A percentile compares a stretch with the other conserved stretches of the same genome.
These are phyloP conservation scores for Cylindrodendrum hubeiense DNA, from an alignment of 2,329 filamentous ascomycete species.

Conservation along the genomic window DNA sequence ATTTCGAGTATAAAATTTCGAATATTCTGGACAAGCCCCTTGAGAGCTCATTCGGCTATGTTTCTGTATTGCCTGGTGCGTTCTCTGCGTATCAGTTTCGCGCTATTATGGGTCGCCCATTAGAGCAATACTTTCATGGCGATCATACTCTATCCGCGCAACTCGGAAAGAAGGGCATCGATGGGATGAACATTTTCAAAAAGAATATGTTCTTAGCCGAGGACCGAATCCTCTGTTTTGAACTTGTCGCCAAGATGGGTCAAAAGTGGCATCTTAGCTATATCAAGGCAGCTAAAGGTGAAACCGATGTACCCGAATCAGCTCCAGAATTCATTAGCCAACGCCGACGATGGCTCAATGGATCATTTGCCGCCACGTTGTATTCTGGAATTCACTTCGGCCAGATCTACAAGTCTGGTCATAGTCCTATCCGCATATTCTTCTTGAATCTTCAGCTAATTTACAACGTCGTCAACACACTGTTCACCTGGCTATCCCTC, in stretches of 20 bases:
- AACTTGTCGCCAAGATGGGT: constrained; percentile 97
- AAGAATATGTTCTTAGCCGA: constrained; percentile 99
- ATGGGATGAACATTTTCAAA: constrained; percentile 99
- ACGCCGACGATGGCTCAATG: constrained; percentile 98
- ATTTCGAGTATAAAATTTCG: constrained; percentile 99
- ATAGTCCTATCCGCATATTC: constrained; percentile 98
- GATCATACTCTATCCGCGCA: constrained; percentile 97
- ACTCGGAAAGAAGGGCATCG: constrained; percentile 98
- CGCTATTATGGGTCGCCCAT: constrained; percentile 95
- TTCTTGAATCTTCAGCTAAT: constrained; percentile 97
- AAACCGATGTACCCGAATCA: constrained; percentile 98
- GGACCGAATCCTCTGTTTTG: constrained; percentile 99
- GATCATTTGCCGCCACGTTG: constrained; percentile 96
- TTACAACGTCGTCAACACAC: constrained; percentile 91
- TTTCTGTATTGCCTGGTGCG: constrained; percentile 96
- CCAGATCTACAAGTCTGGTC: constrained; percentile 97
- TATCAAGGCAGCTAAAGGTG: constrained; percentile 98
- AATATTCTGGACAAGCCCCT: constrained; percentile 99
- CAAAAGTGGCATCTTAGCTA: constrained; percentile 99
- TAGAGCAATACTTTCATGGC: constrained; percentile 99
- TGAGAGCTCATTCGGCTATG: constrained; percentile 97
- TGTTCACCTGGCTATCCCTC: constrained; percentile 90
- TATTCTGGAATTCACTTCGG: constrained; percentile 99
- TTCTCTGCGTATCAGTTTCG: constrained; percentile 99
- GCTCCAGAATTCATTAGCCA: constrained; percentile 97